These are phyloP conservation scores for Aspergillus cristatus DNA, from an alignment of 495 filamentous ascomycete species.

Conservation along the genomic window DNA sequence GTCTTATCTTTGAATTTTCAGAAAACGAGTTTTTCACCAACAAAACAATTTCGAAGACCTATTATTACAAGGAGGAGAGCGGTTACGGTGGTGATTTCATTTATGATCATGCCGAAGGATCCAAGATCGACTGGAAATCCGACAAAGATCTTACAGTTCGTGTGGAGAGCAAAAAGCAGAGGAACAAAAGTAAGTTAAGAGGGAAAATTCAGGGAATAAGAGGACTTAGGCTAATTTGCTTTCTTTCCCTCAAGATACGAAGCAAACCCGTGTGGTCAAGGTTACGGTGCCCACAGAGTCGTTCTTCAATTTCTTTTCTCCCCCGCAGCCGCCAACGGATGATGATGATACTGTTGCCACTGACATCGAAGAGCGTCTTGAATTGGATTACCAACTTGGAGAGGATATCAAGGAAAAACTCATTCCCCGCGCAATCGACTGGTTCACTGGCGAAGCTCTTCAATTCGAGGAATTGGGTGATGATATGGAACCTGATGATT, in stretches of 20 bases:
- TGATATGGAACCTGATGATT: conserved; percentile 72
- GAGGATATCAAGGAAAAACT: conserved; percentile 99
- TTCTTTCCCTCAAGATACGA: conserved; percentile 59
- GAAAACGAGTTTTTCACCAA: conserved; percentile 96
- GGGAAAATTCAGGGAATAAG: background rate
- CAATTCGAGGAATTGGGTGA: conserved; percentile 94
- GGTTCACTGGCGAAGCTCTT: conserved; percentile 98
- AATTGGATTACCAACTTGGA: conserved; percentile 97
- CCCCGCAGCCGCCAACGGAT: conserved; percentile 73
- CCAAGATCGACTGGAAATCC: conserved; percentile 95
- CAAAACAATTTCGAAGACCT: conserved; percentile 95
- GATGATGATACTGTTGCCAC: conserved; percentile 68
- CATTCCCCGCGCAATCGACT: conserved; percentile 96
- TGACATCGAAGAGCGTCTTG: conserved; percentile 95
- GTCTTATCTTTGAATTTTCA: conserved; percentile 91
- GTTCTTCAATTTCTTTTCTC: conserved; percentile 99
- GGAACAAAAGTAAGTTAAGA: conserved; percentile 84
- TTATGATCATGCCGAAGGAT: conserved; percentile 96
- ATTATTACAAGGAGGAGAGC: conserved; percentile 98
- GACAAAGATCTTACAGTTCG: conserved; percentile 89
- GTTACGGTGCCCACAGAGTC: conserved; percentile 97
- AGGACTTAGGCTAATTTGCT: conserved; percentile 19
- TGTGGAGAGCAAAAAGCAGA: conserved; percentile 97
- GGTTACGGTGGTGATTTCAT: conserved; percentile 99
- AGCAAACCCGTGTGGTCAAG: conserved; percentile 97